Percentiles rank a stretch among this genome's conserved stretches.
Conservation (phyloP, 306 rosid species). For the Dicorynia guianensis region DNA sequence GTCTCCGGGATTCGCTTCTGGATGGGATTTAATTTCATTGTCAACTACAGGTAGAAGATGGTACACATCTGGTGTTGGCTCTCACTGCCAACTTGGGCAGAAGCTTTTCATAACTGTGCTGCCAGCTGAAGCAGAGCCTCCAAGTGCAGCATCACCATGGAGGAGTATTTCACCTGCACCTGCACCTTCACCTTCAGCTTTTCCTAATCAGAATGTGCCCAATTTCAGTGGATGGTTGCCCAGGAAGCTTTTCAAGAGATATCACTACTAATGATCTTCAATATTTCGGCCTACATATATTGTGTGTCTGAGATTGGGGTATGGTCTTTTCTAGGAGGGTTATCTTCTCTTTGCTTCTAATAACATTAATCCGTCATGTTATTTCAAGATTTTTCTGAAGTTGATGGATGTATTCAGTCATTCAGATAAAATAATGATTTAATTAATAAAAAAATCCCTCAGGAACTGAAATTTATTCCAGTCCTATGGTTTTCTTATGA, state of each 20-base stretch:
- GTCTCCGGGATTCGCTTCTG: not conserved
- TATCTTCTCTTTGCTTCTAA: not conserved
- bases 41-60: slow-evolving; percentile 25
- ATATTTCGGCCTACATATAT: not conserved
- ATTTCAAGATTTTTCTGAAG: not conserved
- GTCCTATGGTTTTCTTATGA: not conserved
- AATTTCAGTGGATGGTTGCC: slow-evolving; percentile 3
- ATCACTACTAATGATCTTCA: not conserved
- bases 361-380: not conserved
- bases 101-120: slow-evolving; percentile 27
- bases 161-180: not conserved
- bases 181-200: slow-evolving; percentile 1
- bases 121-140: not conserved
- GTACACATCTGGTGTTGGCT: slow-evolving; percentile 27
- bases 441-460: not conserved
- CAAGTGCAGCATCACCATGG: too few species aligned
- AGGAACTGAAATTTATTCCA: not conserved
- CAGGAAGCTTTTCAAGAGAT: slow-evolving; percentile 18
- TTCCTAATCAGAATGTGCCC: not conserved
- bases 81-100: not conserved
- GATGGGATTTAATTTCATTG: slow-evolving; percentile 27
- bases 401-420: slow-evolving; percentile 6
- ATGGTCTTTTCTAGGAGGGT: not conserved
- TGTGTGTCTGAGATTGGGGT: not conserved
- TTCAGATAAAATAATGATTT: too few species aligned